These are phyloP conservation scores for Trichosporon sp. DNA, from an alignment of 1,284 basidiomycete genomes.

Conservation along the genomic window DNA sequence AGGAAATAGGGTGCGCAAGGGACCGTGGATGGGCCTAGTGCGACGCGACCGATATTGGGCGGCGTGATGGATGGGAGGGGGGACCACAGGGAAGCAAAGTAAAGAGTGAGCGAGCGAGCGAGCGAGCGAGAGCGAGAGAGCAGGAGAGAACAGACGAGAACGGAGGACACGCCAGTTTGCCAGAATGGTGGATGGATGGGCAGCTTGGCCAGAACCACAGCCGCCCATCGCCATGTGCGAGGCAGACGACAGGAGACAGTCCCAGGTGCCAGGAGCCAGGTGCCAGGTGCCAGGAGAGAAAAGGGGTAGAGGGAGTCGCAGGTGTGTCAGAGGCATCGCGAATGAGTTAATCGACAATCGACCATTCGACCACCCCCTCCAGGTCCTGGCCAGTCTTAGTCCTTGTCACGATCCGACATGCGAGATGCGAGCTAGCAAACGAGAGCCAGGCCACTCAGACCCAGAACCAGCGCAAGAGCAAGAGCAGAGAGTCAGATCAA, in stretches of 20 bases:
- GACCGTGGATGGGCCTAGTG: conserved; percentile 4
- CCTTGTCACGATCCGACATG: conserved; percentile 3
- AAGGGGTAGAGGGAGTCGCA: conserved; percentile 3
- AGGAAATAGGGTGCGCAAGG: conserved; percentile 1
- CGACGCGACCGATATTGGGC: not conserved
- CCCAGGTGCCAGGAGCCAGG: not conserved
- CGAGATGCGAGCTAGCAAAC: not conserved
- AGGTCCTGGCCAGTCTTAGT: not conserved
- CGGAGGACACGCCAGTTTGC: not conserved
- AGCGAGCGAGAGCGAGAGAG: not conserved
- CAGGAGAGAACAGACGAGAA: too few relatives aligned
- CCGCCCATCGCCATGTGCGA: not conserved
- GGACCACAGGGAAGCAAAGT: not conserved
- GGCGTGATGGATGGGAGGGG: not conserved
- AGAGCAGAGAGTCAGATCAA: not conserved
- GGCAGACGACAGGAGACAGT: not conserved
- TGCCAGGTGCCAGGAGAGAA: not conserved
- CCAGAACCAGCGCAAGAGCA: not conserved
- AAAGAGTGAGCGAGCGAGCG: too few relatives aligned
- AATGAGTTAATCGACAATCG: not conserved
- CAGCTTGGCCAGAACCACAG: not conserved
- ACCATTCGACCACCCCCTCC: not conserved
- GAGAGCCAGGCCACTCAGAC: too few relatives aligned
- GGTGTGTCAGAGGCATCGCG: not conserved
- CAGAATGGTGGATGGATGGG: not conserved